Base-by-base conservation (phyloP, 352 stramenopile genomes). In the Globisporangium sylvaticum region DNA sequence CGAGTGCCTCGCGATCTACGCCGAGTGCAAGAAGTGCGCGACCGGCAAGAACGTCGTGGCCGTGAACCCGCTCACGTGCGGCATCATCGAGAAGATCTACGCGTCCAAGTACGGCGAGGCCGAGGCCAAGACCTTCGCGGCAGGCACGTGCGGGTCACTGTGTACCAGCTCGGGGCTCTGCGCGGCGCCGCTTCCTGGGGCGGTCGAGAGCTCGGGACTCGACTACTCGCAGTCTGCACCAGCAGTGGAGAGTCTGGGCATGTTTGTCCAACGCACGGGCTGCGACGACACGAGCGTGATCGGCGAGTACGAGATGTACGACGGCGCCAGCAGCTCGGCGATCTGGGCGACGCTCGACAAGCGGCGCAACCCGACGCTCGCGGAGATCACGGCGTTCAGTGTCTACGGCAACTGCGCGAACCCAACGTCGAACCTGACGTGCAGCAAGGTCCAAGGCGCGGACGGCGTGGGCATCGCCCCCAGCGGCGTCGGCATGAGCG, bases 251-350 rank as follows among this genome's bases (percentile, higher is more conserved):
- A 65, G 60, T 4, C 74, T 93, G 18, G 68, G 52, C 10, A 69
- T 58, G 18, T 91, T 84, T 71, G 68, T 81, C 25, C 81, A 91
- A 39, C 78, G 75, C 63, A 91, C 85, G 50, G 84, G 84, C 67
- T 92, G 84, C 46, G 81, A 91, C 64, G 83, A 92, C 61, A 59
- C 68, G 25, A 72, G 53, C 24, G 75, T 79, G 32, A 88, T 90
- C 57, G 79, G 79, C 60, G 75, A 83, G 68, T 93, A 88, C 70
- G 72, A 83, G n/a, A 37, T 81, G 75, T 93, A 87, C 75, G 58
- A 91, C 58, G 81, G 81, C 64, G 74, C 18, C 37, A 71, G 7
- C 8, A 10, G 12, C 3, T 53, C 50, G 20, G 25, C 67, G 7
- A 48, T 75, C n/a, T 75, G 67, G 67, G 46, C 61, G 4, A 32